phyloP scores from a whole-genome alignment of 2,329 filamentous ascomycete species.

The Curvularia verruculosa region DNA sequence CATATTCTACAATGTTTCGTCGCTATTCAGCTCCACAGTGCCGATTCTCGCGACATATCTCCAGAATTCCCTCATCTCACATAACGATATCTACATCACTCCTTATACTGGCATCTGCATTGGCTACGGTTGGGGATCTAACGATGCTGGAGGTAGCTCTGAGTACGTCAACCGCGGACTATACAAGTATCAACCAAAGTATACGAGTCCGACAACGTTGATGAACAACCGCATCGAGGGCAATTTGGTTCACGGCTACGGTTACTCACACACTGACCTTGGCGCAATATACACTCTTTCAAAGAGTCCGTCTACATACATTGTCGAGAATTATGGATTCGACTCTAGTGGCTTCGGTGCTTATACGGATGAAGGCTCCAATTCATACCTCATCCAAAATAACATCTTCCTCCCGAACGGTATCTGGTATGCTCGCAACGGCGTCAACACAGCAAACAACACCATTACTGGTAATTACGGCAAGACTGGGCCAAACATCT shows the following conservation, averaged over 20 bases:
- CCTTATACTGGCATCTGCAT: constrained; percentile 22
- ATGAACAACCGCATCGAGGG: constrained; percentile 17
- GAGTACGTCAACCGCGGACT: constrained; percentile 22
- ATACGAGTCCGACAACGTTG: constrained; percentile 17
- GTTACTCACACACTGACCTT: constrained; percentile 21
- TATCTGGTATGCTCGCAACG: constrained; percentile 20
- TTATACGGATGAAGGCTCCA: constrained; percentile 23
- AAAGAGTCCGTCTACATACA: constrained; percentile 18
- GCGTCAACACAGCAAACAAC: constrained; percentile 22
- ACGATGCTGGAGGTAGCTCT: constrained; percentile 21
- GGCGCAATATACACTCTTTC: constrained; percentile 22
- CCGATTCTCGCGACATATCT: constrained; percentile 21
- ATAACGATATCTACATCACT: constrained; percentile 22
- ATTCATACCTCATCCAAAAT: constrained; percentile 14
- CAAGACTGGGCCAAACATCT: constrained; percentile 8
- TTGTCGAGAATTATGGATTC: constrained; percentile 18
- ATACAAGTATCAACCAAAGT: constrained; percentile 24
- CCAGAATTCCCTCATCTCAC: constrained; percentile 17
- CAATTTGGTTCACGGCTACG: constrained; percentile 21
- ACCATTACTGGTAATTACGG: constrained; percentile 18
- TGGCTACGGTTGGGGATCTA: constrained; percentile 20
- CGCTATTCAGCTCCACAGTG: constrained; percentile 21
- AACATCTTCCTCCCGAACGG: constrained; percentile 19
- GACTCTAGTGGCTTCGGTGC: constrained; percentile 20
- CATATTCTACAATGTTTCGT: constrained; percentile 24